Conservation (phyloP, 352 stramenopile species). For the Globisporangium radiosum region DNA sequence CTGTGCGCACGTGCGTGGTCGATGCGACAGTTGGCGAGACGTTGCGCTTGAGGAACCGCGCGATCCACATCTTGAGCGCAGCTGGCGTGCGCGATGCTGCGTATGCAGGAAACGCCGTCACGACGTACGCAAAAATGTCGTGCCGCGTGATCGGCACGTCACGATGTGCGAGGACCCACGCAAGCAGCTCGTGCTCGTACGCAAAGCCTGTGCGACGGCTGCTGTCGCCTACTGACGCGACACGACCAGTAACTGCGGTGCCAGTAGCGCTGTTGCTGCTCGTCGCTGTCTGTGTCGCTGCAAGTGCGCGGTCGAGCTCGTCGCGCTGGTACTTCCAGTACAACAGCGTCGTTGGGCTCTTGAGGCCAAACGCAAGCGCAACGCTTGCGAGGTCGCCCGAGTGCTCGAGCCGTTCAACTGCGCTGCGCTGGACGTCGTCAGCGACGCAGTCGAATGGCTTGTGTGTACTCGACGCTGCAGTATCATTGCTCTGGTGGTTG, state of each 20-base stretch:
- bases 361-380: conserved; percentile 38
- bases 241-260: not conserved
- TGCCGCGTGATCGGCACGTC: conserved; percentile 45
- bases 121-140: conserved; percentile 55
- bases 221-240: not conserved
- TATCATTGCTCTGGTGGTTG: conserved; percentile 6
- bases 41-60: conserved; percentile 61
- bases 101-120: conserved; percentile 47
- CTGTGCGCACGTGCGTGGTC: conserved; percentile 2
- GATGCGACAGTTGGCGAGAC: conserved; percentile 13
- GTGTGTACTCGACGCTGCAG: not conserved
- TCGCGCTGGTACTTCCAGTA: conserved; percentile 41
- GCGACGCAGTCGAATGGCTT: conserved; percentile 6
- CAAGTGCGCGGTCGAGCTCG: conserved; percentile 15
- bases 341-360: conserved; percentile 52
- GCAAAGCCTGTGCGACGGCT: conserved; percentile 16
- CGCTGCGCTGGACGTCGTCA: conserved; percentile 11
- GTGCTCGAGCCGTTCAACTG: conserved; percentile 18
- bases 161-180: conserved; percentile 43
- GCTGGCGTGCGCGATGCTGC: conserved; percentile 41
- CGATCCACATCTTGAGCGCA: conserved; percentile 57
- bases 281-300: conserved; percentile 12
- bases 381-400: conserved; percentile 23
- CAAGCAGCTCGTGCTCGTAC: conserved; percentile 36
- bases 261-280: not conserved